Evolutionary conservation across 805 yeast genomes (phyloP), one percentile per base, ranked within the genome.

Genomic region (Lipomyces yamadae): DNA sequence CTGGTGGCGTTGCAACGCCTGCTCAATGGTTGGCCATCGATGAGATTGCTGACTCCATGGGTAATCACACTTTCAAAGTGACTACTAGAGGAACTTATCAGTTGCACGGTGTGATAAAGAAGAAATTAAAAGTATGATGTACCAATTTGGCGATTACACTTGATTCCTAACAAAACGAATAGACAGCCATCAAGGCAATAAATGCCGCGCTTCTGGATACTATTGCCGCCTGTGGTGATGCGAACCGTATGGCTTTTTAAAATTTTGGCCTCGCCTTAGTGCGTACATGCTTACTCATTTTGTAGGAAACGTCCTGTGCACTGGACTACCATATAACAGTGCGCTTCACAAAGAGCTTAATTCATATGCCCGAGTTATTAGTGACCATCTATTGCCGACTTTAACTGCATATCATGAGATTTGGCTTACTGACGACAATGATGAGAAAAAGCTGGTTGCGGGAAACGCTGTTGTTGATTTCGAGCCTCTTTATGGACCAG

Each of bases 191-290:
- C 72, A 88, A 96, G 81, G 97, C 94, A 50, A 92, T 94, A 88
- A 94, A 94, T 78, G 82, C 95, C 24, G 89, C 88, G 4, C 84
- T 94, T 74, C 84, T 94, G 89, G 98, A 94, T 77, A 93, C 98
- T 7, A 84, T 94, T 67, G 98, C 97, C 68, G 98, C 98, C 0
- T 94, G 98, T 84, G 98, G 98, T 83, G 98, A 94, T 81, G 98
- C 93, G 56, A 91, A 91, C 81, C 89, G 98, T 63, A 60, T 0
- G 67, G 24, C 24, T 60, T 39, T 53, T 33, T 29, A 15, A 11
- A 2, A 29, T 55, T 53, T 56, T 6, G 29, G 13, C 4, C 29
- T 13, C 24, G 24, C 24, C 24, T 24, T 24, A 24, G 32, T 55
- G 13, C 32, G 56, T 11, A 29, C 45, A 56, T 42, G 39, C 24